Evolutionary conservation across 139 green algal species (phyloP).

Genomic region (Chlorella ohadii): DNA sequence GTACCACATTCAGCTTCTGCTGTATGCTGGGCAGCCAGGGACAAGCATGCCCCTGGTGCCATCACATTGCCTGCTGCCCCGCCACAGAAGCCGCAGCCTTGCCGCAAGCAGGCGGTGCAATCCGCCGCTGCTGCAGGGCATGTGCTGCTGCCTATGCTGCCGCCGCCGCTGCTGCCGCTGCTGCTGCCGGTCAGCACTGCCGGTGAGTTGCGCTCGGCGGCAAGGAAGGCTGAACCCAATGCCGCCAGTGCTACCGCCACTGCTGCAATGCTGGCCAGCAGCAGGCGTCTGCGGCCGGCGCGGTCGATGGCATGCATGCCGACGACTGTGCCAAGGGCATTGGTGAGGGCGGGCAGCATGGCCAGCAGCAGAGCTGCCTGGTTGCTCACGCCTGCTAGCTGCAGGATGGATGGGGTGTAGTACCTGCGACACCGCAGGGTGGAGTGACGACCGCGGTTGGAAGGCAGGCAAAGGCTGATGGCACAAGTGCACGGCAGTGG

Average conservation of each 20-base stretch:
- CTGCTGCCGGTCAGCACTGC: conserved; percentile 16
- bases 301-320: conserved; percentile 64
- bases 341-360: conserved; percentile 67
- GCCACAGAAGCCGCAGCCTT: conserved; percentile 57
- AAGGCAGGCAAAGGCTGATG: neutral
- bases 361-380: conserved; percentile 62
- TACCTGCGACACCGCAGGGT: conserved; percentile 50
- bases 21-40: neutral
- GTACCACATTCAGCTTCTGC: neutral
- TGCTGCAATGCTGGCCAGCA: conserved; percentile 58
- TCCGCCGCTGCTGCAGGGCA: neutral
- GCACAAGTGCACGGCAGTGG: neutral
- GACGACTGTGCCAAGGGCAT: conserved; percentile 67
- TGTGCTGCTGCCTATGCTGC: neutral
- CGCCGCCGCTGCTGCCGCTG: neutral
- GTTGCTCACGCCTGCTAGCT: conserved; percentile 74
- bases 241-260: conserved; percentile 53
- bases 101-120: conserved; percentile 40
- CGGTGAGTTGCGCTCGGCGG: conserved; percentile 48
- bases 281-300: conserved; percentile 53
- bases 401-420: conserved; percentile 75
- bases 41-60: conserved; percentile 49
- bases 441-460: neutral
- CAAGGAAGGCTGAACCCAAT: conserved; percentile 52
- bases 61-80: neutral